Conservation (phyloP, 2,329 filamentous ascomycete genomes). For the Pseudogymnoascus verrucosus region DNA sequence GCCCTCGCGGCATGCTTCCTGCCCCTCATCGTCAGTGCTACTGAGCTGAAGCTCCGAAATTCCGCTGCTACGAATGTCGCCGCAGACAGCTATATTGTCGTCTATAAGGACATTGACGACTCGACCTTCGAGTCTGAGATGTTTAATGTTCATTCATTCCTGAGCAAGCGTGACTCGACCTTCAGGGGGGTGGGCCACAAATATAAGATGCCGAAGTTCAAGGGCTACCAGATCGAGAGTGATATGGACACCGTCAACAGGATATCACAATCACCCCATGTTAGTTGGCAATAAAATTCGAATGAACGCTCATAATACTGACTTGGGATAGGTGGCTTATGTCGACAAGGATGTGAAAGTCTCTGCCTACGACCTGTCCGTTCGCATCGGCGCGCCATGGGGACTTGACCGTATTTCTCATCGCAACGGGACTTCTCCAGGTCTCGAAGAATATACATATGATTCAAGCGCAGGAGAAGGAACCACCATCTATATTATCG, state of each 20-base stretch:
- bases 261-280: conserved; percentile 23
- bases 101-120: conserved; percentile 43
- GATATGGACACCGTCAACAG: conserved; percentile 22
- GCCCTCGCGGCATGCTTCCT: conserved; percentile 23
- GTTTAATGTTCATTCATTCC: conserved; percentile 37
- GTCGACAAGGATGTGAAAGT: conserved; percentile 47
- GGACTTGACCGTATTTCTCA: conserved; percentile 27
- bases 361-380: conserved; percentile 34
- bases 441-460: conserved; percentile 24
- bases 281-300: conserved; percentile 11
- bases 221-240: conserved; percentile 23
- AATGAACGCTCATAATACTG: neutral
- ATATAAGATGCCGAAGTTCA: conserved; percentile 20
- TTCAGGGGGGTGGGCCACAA: conserved; percentile 20
- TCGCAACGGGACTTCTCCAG: conserved; percentile 13
- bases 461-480: conserved; percentile 23
- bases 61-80: conserved; percentile 40
- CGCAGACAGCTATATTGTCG: conserved; percentile 54
- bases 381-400: conserved; percentile 44
- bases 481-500: conserved; percentile 24
- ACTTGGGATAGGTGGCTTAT: conserved; percentile 37
- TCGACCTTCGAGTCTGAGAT: conserved; percentile 43
- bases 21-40: conserved; percentile 22
- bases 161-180: conserved; percentile 48
- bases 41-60: conserved; percentile 34